Conservation (phyloP, 2,329 filamentous ascomycete genomes). For the Graphiopsis chlorocephala region DNA sequence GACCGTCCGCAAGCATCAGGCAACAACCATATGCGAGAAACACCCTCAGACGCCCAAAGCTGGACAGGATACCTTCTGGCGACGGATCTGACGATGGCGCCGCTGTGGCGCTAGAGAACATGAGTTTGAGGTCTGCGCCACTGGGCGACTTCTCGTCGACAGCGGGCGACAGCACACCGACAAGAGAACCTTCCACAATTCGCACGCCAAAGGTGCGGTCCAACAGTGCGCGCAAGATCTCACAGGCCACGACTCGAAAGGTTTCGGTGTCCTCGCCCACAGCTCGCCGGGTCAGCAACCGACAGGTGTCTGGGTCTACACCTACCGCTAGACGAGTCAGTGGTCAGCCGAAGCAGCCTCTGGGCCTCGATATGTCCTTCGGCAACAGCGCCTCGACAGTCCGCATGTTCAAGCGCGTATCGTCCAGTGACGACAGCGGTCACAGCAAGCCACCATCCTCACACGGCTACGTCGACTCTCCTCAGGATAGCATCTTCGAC, state of each 20-base stretch:
- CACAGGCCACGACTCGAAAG: slow-evolving; percentile 38
- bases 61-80: slow-evolving; percentile 45
- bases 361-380: slow-evolving; percentile 87
- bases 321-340: slow-evolving; percentile 46
- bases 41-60: slow-evolving; percentile 50
- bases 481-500: slow-evolving; percentile 33
- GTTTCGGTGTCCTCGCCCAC: slow-evolving; percentile 34
- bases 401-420: slow-evolving; percentile 85
- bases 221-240: slow-evolving; percentile 36
- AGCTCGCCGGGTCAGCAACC: slow-evolving; percentile 30
- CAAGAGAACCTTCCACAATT: slow-evolving; percentile 35
- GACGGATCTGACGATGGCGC: slow-evolving; percentile 34
- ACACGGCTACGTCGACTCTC: slow-evolving; percentile 12
- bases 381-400: slow-evolving; percentile 91
- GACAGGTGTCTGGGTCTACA: slow-evolving; percentile 36
- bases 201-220: slow-evolving; percentile 34
- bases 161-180: slow-evolving; percentile 25
- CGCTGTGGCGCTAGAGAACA: slow-evolving; percentile 39
- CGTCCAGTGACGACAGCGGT: slow-evolving; percentile 37
- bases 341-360: slow-evolving; percentile 62
- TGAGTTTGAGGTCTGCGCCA: slow-evolving; percentile 46
- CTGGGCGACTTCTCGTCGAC: slow-evolving; percentile 30
- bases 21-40: slow-evolving; percentile 43
- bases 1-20: slow-evolving; percentile 58
- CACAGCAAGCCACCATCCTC: slow-evolving; percentile 17